These are phyloP conservation scores for Leccinum pseudoinsigne DNA, from an alignment of 1,284 basidiomycete genomes.

Conservation along the genomic window DNA sequence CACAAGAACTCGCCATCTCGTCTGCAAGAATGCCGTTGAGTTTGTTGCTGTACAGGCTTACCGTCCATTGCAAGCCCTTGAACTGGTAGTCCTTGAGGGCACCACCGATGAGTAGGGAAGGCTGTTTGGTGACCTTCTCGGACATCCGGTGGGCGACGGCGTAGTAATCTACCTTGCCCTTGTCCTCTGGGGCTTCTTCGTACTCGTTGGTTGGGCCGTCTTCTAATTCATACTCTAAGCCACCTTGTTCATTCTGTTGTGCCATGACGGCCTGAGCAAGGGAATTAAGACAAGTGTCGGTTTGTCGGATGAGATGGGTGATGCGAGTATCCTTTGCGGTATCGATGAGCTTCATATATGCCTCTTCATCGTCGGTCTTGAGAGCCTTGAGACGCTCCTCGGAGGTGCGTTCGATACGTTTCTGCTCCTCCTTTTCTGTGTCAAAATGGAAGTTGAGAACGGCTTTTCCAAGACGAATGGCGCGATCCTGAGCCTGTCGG, in stretches of 20 bases:
- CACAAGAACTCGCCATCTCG: constrained; percentile 78
- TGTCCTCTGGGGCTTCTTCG: constrained; percentile 59
- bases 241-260: constrained; percentile 85
- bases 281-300: constrained; percentile 95
- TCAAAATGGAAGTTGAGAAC: constrained; percentile 85
- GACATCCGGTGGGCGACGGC: constrained; percentile 93
- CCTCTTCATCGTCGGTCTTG: constrained; percentile 98
- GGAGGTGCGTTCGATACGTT: constrained; percentile 92
- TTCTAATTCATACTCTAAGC: constrained; percentile 51
- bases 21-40: constrained; percentile 97
- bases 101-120: constrained; percentile 79
- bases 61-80: constrained; percentile 97
- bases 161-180: constrained; percentile 93
- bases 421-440: constrained; percentile 99
- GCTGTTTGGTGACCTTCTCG: constrained; percentile 88
- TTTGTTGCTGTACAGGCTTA: constrained; percentile 97
- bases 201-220: constrained; percentile 78
- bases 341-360: constrained; percentile 98
- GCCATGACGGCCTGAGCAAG: constrained; percentile 93
- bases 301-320: constrained; percentile 94
- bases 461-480: constrained; percentile 82
- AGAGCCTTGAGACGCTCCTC: constrained; percentile 99
- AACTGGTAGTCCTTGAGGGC: constrained; percentile 93
- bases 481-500: constrained; percentile 71
- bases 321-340: constrained; percentile 99